Evolutionary conservation across 2,329 filamentous ascomycete genomes (phyloP).

Genomic region (Parascedosporium putredinis): DNA sequence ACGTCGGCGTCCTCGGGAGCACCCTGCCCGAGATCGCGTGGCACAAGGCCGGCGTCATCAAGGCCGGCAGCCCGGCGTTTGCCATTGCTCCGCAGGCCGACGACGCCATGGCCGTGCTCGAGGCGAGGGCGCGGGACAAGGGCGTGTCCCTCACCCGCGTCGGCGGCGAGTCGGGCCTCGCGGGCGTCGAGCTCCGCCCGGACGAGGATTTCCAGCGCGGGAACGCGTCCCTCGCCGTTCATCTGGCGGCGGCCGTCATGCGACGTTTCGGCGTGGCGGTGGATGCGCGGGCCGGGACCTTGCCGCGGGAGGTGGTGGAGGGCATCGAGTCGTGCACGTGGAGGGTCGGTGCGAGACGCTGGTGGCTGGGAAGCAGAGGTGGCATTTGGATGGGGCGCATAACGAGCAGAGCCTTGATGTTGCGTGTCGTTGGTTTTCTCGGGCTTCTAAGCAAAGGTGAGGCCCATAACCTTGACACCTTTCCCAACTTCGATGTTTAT

Average conservation of each 20-base stretch:
- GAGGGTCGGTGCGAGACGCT: constrained; percentile 63
- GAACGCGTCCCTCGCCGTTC: constrained; percentile 44
- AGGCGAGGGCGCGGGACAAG: constrained; percentile 41
- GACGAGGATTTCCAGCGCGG: constrained; percentile 47
- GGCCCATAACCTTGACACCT: too few species aligned
- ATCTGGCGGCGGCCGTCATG: constrained; percentile 40
- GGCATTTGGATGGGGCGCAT: constrained; percentile 91
- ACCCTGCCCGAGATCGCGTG: constrained; percentile 59
- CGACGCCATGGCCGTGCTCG: constrained; percentile 33
- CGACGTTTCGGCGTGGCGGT: constrained; percentile 29
- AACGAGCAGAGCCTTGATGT: constrained; percentile 81
- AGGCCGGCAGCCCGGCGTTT: constrained; percentile 46
- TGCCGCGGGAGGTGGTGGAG: constrained; percentile 55
- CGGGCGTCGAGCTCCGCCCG: constrained; percentile 36
- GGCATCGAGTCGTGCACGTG: constrained; percentile 69
- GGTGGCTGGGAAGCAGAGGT: constrained; percentile 46
- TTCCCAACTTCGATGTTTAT: too few species aligned
- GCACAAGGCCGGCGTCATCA: constrained; percentile 67
- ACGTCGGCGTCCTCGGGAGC: constrained; percentile 50
- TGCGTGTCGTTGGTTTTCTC: constrained; percentile 72
- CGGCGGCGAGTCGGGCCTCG: constrained; percentile 33
- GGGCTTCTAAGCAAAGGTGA: constrained; percentile 29
- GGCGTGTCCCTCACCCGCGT: constrained; percentile 35
- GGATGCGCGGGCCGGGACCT: constrained; percentile 15
- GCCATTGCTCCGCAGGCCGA: constrained; percentile 42